Conservation (phyloP, 768 basidiomycete genomes). For the Trametes elegans region DNA sequence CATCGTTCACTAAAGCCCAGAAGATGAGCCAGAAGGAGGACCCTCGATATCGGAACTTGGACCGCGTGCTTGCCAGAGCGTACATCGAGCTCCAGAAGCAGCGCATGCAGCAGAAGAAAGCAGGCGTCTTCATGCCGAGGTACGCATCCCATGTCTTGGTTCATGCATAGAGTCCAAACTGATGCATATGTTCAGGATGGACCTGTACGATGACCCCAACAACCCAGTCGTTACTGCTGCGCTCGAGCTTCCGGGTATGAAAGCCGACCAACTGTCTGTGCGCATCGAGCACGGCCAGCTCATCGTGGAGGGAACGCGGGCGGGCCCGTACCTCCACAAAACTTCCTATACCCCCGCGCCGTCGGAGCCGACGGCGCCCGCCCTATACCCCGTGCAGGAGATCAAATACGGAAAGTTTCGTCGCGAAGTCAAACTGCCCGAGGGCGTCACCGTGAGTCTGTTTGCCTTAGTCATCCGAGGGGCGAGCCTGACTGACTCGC, state of each 20-base stretch:
- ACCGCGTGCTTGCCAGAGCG: constrained; percentile 18
- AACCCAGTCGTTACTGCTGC: constrained; percentile 33
- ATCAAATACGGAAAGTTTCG: constrained; percentile 40
- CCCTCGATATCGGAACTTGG: constrained; percentile 12
- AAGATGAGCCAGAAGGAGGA: constrained; percentile 13
- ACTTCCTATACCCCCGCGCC: background rate
- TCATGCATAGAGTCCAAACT: background rate
- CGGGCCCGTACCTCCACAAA: constrained; percentile 18
- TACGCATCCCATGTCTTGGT: background rate
- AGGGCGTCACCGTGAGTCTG: constrained; percentile 35
- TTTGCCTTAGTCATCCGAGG: constrained; percentile 5
- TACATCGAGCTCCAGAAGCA: constrained; percentile 11
- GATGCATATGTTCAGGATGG: constrained; percentile 30
- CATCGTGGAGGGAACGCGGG: constrained; percentile 37
- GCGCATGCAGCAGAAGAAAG: constrained; percentile 1
- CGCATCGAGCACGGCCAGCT: constrained; percentile 33
- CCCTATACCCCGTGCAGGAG: constrained; percentile 34
- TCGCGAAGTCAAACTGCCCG: constrained; percentile 36
- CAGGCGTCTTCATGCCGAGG: constrained; percentile 13
- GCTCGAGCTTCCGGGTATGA: constrained; percentile 41
- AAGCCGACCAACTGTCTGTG: constrained; percentile 34
- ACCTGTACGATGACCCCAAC: constrained; percentile 38
- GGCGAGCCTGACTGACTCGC: background rate
- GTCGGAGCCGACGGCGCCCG: constrained; percentile 7
- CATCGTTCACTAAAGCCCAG: constrained; percentile 1